phyloP scores from a whole-genome alignment of 2,329 filamentous ascomycete genomes.

The Colletotrichum magnum region DNA sequence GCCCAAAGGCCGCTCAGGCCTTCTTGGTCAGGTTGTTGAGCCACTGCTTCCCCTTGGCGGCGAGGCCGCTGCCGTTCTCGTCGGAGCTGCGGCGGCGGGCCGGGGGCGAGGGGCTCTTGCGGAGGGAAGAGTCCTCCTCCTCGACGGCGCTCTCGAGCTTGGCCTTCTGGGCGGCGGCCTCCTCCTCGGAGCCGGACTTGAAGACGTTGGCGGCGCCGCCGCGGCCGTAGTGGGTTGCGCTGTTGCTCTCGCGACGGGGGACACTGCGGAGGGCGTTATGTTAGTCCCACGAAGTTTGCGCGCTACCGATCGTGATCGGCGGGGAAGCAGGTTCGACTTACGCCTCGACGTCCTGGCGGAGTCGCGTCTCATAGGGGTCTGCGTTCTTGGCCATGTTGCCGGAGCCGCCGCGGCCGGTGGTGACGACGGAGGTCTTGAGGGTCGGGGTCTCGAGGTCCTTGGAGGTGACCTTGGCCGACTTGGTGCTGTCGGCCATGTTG shows the following conservation, averaged over 20 bases:
- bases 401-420: slow-evolving; percentile 88
- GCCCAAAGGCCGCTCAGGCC: slow-evolving; percentile 46
- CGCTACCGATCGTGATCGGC: slow-evolving; percentile 32
- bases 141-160: slow-evolving; percentile 50
- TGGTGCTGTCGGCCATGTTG: slow-evolving; percentile 74
- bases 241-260: slow-evolving; percentile 69
- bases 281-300: slow-evolving; percentile 29
- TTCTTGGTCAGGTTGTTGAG: slow-evolving; percentile 67
- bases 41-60: slow-evolving; percentile 63
- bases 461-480: slow-evolving; percentile 63
- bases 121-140: slow-evolving; percentile 44
- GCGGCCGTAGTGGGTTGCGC: slow-evolving; percentile 77
- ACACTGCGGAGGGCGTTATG: slow-evolving; percentile 54
- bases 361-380: slow-evolving; percentile 80
- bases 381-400: slow-evolving; percentile 88
- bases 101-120: slow-evolving; percentile 39
- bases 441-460: slow-evolving; percentile 84
- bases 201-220: slow-evolving; percentile 83
- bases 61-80: slow-evolving; percentile 48
- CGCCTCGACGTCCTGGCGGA: slow-evolving; percentile 86
- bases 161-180: slow-evolving; percentile 47
- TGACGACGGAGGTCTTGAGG: slow-evolving; percentile 87
- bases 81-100: slow-evolving; percentile 31
- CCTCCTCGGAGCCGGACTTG: slow-evolving; percentile 61
- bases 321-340: slow-evolving; percentile 55